Evolutionary conservation across 2,329 filamentous ascomycete species (phyloP).

Genomic region (Colletotrichum noveboracense): DNA sequence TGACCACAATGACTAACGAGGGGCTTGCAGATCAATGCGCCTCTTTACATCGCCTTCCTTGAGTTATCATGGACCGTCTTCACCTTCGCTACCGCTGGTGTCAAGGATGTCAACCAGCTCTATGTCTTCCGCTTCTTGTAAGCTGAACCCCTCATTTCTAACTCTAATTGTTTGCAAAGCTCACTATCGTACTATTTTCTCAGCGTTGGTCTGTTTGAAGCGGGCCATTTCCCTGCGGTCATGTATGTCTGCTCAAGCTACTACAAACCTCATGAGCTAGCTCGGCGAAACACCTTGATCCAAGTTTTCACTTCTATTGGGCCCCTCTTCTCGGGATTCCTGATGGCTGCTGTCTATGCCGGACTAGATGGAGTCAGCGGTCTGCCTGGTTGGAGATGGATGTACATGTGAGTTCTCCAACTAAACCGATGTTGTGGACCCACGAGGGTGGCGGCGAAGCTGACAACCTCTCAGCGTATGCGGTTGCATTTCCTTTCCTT

Average conservation of each 20-base stretch:
- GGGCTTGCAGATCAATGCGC: constrained; percentile 22
- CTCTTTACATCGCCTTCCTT: constrained; percentile 28
- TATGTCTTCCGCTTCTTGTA: constrained; percentile 32
- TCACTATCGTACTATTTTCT: fast-evolving
- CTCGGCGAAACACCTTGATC: constrained; percentile 32
- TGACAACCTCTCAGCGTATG: constrained; percentile 22
- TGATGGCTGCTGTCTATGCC: constrained; percentile 29
- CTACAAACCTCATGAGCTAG: constrained; percentile 34
- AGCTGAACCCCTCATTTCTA: neutral
- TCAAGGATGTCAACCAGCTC: constrained; percentile 27
- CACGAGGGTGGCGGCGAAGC: neutral
- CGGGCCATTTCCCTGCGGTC: constrained; percentile 32
- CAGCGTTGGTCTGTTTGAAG: constrained; percentile 33
- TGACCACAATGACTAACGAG: fast-evolving
- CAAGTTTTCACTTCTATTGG: constrained; percentile 30
- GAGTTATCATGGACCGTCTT: constrained; percentile 29
- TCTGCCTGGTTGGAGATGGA: constrained; percentile 30
- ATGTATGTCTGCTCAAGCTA: constrained; percentile 35
- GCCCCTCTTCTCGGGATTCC: constrained; percentile 29
- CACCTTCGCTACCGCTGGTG: constrained; percentile 30
- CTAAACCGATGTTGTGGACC: neutral
- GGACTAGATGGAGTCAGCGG: constrained; percentile 25
- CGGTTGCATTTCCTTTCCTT: constrained; percentile 29
- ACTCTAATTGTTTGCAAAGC: neutral
- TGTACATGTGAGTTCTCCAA: constrained; percentile 27